Evolutionary conservation across 148 eudicot species (phyloP), one percentile per base, ranked within the genome.

Genomic region (Camellia lanceoleosa): DNA sequence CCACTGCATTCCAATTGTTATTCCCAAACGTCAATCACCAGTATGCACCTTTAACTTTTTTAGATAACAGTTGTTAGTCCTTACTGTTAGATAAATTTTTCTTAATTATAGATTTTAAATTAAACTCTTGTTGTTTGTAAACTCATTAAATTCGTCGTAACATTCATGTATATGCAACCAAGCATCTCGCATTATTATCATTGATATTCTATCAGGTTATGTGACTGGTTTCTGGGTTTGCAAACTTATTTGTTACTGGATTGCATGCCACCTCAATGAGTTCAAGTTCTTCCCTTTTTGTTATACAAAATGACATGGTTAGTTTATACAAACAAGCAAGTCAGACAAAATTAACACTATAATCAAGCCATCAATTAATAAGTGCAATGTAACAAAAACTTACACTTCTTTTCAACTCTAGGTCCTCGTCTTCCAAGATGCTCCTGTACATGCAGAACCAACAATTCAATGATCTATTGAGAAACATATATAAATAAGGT

Each of bases 391-490:
- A 49, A 82, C 41, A 64, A 30, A 30, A 30, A 73, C 82, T 88
- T 82, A 90, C 93, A 67, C 62, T 87, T 88, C 64, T 80, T 87
- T 68, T 87, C 89, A 23, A 47, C 83, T 80, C 81, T 91, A 38
- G 85, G 62, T 66, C 77, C 83, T 61, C 77, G 78, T 77, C 78
- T 85, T 16, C 76, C 68, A 42, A 78, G 71, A 54, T 77, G 82
- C 42, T 81, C 89, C 91, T 89, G 83, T 58, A 79, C 58, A 81
- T 52, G 71, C 30, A 87, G n/a, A 71, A 78, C 15, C 30, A 74
- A 46, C 16, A 20, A 62, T 76, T 76, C 10, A 51, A 38, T 61
- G 60, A 46, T 55, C 58, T 13, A 46, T 70, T 30, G 38, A 30
- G 38, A 30, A 10, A 38, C 79, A 4, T 11, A 30, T 30, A 30